Base-by-base conservation (phyloP, 371 early-diverging fungal genomes). In the Apophysomyces trapeziformis region DNA sequence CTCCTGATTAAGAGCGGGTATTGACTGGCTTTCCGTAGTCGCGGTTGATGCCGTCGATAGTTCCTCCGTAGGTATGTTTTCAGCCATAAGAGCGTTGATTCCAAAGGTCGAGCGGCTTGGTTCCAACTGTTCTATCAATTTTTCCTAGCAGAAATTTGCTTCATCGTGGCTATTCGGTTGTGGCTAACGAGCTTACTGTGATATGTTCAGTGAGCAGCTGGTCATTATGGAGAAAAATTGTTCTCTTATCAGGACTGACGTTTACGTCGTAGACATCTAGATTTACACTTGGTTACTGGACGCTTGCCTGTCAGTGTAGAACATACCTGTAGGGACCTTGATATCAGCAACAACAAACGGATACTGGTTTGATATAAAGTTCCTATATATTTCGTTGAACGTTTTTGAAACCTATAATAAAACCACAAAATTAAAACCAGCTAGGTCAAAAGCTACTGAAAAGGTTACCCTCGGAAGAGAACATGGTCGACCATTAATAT, bases 161-260 rank as follows among this genome's bases (percentile, higher is more conserved):
- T 61, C 11, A 7, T 41, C 57, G 45, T 39, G 7, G 21, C 16
- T 5, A 57, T 18, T 50, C 35, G 35, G 16, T 41, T 43, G 37
- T 14, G 1, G 2, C 1, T 26, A 60, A 12, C 46, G 14, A 21
- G 9, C 72, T 70, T 68, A 84, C 86, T 61, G 84, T 75, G 45
- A 94, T 70, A 1, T 70, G 68, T 9, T 83, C 85, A 0, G 90
- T 58, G 14, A 96, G 36, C 38, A 50, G 61, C 0, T 77, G 65
- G 60, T 97, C 98, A 54, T 92, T 70, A 58, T 95, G 92, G 4
- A 98, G 64, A 61, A 95, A 80, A 5, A 97, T 83, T 0, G 93
- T 95, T 41, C 98, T 86, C 71, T 98, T 98, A 72, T 98, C 95
- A 5, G 99, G 99, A 14, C 94, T 95, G 35, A 98, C 88, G 66